Percentiles rank a stretch among this genome's conserved stretches.
Evolutionary conservation across 352 stramenopile species (phyloP).

Genomic region (Phytophthora quininea): DNA sequence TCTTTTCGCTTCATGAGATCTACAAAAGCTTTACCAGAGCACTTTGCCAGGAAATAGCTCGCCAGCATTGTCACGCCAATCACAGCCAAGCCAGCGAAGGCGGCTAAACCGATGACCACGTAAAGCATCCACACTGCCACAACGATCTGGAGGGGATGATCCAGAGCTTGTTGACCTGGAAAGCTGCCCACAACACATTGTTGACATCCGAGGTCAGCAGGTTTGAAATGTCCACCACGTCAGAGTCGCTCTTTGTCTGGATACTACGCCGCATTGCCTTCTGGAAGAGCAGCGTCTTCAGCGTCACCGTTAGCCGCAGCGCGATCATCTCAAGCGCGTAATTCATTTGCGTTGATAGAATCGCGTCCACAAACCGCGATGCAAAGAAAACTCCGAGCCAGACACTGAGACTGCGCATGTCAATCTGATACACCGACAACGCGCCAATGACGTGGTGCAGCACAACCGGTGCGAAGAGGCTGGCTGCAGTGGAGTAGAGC

Average conservation of each 20-base stretch:
- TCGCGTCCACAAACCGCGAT: constrained; percentile 34
- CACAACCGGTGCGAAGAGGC: constrained; percentile 48
- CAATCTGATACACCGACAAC: constrained; percentile 17
- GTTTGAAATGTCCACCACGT: constrained; percentile 87
- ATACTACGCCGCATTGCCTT: constrained; percentile 44
- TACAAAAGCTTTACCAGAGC: constrained; percentile 61
- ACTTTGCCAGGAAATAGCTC: constrained; percentile 64
- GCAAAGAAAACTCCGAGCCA: constrained; percentile 53
- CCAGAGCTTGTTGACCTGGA: constrained; percentile 56
- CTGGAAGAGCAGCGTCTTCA: constrained; percentile 49
- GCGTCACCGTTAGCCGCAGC: constrained; percentile 37
- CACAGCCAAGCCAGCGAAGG: constrained; percentile 44
- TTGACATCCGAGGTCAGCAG: constrained; percentile 92
- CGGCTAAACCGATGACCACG: constrained; percentile 34
- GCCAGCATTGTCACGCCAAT: constrained; percentile 36
- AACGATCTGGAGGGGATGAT: constrained; percentile 51
- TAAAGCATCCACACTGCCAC: constrained; percentile 51
- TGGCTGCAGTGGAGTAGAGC: constrained; percentile 38
- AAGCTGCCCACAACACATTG: constrained; percentile 43
- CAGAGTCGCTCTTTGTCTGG: constrained; percentile 19
- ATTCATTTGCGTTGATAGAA: constrained; percentile 28
- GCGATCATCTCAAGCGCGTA: constrained; percentile 42
- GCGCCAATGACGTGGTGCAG: constrained; percentile 46
- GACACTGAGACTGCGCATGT: constrained; percentile 15
- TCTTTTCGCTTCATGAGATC: constrained; percentile 89